These are phyloP conservation scores for Aspergillus steynii DNA, from an alignment of 495 filamentous ascomycete species.

Conservation along the genomic window DNA sequence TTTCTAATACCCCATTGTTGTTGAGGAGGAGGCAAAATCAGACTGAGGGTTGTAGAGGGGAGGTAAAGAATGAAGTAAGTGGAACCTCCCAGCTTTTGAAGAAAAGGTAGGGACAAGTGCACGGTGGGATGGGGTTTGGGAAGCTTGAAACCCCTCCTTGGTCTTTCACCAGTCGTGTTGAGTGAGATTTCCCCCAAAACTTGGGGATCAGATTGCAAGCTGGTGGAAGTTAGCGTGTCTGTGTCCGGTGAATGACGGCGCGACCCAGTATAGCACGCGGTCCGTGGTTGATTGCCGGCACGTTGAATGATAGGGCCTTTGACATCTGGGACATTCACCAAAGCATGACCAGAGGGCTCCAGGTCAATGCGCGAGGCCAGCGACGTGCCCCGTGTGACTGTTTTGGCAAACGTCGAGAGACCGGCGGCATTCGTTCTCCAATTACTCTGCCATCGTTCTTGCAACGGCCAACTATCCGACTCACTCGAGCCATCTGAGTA, in stretches of 20 bases:
- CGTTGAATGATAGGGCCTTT: too few relatives aligned
- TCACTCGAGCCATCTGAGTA: slow-evolving; percentile 9
- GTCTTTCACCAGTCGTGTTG: background rate
- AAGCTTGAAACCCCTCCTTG: background rate
- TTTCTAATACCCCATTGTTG: background rate
- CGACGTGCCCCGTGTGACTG: too few relatives aligned
- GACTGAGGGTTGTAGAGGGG: background rate
- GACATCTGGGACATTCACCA: too few relatives aligned
- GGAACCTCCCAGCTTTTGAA: background rate
- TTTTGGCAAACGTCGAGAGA: too few relatives aligned
- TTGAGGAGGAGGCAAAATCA: background rate
- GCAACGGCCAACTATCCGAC: background rate
- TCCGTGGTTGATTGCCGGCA: too few relatives aligned
- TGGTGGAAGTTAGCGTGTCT: background rate
- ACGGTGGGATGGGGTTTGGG: background rate
- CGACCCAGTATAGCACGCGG: too few relatives aligned
- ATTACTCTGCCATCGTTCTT: background rate
- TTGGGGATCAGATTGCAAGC: background rate
- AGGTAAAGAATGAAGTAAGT: background rate
- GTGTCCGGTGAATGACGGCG: background rate
- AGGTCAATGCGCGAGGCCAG: too few relatives aligned
- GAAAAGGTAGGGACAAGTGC: background rate
- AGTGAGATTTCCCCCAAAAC: background rate
- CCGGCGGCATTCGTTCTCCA: background rate
- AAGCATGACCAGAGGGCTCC: too few relatives aligned